phyloP scores from a whole-genome alignment of 2,329 filamentous ascomycete species.

The Rhinocladiella mackenziei region DNA sequence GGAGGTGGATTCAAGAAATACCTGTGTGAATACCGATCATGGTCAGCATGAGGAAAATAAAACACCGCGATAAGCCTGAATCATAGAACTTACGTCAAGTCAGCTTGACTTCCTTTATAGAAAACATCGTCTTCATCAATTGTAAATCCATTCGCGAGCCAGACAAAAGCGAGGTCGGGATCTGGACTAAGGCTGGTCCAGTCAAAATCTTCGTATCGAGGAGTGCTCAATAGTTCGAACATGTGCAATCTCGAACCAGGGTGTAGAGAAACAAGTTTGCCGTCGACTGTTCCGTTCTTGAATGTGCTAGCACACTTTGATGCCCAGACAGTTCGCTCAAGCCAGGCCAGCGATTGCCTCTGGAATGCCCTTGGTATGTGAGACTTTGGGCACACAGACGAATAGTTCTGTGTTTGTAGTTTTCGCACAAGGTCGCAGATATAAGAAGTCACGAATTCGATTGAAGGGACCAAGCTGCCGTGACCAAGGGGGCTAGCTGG shows the following conservation, averaged over 20 bases:
- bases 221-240: constrained; percentile 38
- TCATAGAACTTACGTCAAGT: no score
- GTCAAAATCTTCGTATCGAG: constrained; percentile 44
- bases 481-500: constrained; percentile 42
- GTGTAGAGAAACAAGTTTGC: constrained; percentile 45
- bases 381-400: constrained; percentile 35
- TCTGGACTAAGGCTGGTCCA: neutral
- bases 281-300: constrained; percentile 42
- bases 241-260: constrained; percentile 50
- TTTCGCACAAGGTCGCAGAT: constrained; percentile 38
- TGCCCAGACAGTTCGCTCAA: constrained; percentile 49
- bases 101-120: no score
- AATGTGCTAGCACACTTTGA: constrained; percentile 41
- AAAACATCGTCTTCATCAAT: no score
- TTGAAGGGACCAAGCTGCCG: constrained; percentile 40
- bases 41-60: no score
- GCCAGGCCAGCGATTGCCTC: constrained; percentile 42
- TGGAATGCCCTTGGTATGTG: constrained; percentile 32
- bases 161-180: neutral
- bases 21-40: no score
- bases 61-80: no score
- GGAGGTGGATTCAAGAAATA: no score
- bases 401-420: constrained; percentile 40
- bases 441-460: constrained; percentile 40
- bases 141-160: neutral